Evolutionary conservation across 2,329 filamentous ascomycete genomes (phyloP), one percentile per base, ranked within the genome.

Genomic region (Pestalotiopsis sp.): DNA sequence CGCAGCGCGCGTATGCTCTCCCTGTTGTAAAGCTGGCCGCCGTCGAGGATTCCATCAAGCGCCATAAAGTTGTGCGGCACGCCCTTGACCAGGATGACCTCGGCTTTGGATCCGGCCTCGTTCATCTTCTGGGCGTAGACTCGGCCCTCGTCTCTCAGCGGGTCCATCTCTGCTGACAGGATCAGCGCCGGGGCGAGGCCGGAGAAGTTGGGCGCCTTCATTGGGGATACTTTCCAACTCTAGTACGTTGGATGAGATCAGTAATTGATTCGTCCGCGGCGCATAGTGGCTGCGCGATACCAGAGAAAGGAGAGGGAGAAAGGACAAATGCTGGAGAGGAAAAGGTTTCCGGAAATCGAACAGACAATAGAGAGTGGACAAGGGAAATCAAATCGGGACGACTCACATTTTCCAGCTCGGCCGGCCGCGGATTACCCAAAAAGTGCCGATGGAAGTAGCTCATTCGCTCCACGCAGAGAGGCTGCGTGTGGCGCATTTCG

Each of bases 81-180:
- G n/a, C 61, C 61, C 26, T 52, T 44, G 22, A 64, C 61, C n/a
- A 20, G 61, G 24, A 64, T 64, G 7, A 64, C 61, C 26, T 64
- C 61, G 20, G 61, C 61, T 20, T 52, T 64, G 61, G 61, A 64
- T 22, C 61, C 61, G 13, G 39, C 61, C 2, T 64, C 39, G 39
- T 64, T 64, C 61, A 64, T 64, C 61, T 64, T 64, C 61, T 48
- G 38, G 4, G 30, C 61, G 24, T 64, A 64, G 38, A 39, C 39
- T 39, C 39, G 17, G 24, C 61, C 61, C 26, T 64, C 61, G 24
- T 64, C 61, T 14, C 61, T 22, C 39, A 64, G 26, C 10, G 39
- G 61, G 38, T 64, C 61, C 61, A 64, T 64, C 20, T 64, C 61
- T 35, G 61, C 61, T n/a, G 39, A 22, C 10, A 64, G 20, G 22